Percentiles rank a stretch among this genome's conserved stretches.
Conservation (phyloP, 495 filamentous ascomycete genomes). For the Platismatia glauca region DNA sequence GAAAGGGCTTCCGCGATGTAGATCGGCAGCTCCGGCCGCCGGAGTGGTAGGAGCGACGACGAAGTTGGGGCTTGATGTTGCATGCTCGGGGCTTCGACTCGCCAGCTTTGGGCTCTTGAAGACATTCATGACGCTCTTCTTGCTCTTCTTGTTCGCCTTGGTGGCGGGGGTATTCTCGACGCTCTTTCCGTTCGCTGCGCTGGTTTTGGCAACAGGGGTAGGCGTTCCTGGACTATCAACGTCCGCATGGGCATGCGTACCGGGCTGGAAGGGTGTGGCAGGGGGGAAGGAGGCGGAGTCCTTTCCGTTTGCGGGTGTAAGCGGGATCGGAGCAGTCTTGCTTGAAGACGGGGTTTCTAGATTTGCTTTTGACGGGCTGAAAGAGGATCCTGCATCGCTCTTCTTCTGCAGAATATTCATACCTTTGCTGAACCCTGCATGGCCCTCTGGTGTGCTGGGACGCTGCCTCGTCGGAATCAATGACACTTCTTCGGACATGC, state of each 20-base stretch:
- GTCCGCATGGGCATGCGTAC: neutral
- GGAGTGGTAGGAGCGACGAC: neutral
- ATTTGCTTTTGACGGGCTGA: neutral
- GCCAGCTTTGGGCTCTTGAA: neutral
- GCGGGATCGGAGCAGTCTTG: neutral
- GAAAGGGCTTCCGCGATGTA: neutral
- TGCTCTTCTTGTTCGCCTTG: neutral
- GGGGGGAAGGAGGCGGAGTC: neutral
- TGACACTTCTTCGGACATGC: neutral
- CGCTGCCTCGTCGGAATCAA: neutral
- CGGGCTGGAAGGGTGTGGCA: neutral
- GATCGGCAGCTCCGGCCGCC: neutral
- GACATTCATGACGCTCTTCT: neutral
- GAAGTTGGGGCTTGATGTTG: neutral
- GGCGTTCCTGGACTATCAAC: neutral
- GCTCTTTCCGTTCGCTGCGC: neutral
- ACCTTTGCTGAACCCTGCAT: neutral
- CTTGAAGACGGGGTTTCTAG: neutral
- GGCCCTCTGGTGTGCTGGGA: neutral
- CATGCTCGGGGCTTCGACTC: neutral
- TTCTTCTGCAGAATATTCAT: neutral
- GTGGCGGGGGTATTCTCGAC: neutral
- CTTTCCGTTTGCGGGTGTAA: neutral
- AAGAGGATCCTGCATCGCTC: neutral
- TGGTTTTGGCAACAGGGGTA: neutral